Base-by-base conservation (phyloP, 1,284 basidiomycete genomes). In the Moniliophthora roreri region DNA sequence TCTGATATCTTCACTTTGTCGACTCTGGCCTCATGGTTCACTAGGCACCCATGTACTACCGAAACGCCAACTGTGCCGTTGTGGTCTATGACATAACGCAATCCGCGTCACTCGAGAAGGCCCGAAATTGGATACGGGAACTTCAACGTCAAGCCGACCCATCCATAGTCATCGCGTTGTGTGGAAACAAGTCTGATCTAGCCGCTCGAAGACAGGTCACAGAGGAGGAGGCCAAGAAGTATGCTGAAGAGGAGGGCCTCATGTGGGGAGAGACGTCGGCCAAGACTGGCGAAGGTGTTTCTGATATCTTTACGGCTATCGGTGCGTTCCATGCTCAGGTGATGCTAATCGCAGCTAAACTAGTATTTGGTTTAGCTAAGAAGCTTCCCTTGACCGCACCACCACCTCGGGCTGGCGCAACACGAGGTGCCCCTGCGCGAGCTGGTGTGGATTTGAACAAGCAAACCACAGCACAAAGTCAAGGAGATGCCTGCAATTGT, bases 261-360 rank as follows among this genome's bases (percentile, higher is more conserved):
- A 88, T 98, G 82, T 98, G 96, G 88, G 85, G 87, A 53, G 95
- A 98, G 76, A 95, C 95, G 1, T 95, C 92, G 69, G 95, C 95
- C 48, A 98, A 98, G 83, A 80, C 86, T 32, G 93, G 95, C 38
- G 89, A 94, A 56, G 93, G 93, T 57, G 95, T 98, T 21, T 73
- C 86, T 48, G 91, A 93, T 53, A 86, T 96, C 63, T 98, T 96
- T 73, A 87, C 85, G 53, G 84, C 88, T 24, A 95, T 96, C 60
- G 91, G 90, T 91, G 58, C 55, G 84, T 71, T 11, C 26, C 38
- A 51, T 42, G 50, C 38, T 53, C 23, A 35, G 46, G 57, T 20
- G 13, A 38, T 52, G 48, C 28, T n/a, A 13, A n/a, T n/a, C n/a
- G 42, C 45, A 53, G 47, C 54, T 49, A 52, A 61, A 42, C 54